These are phyloP conservation scores for Fomitopsis pinicola DNA, from an alignment of 1,284 basidiomycete species.

Conservation along the genomic window DNA sequence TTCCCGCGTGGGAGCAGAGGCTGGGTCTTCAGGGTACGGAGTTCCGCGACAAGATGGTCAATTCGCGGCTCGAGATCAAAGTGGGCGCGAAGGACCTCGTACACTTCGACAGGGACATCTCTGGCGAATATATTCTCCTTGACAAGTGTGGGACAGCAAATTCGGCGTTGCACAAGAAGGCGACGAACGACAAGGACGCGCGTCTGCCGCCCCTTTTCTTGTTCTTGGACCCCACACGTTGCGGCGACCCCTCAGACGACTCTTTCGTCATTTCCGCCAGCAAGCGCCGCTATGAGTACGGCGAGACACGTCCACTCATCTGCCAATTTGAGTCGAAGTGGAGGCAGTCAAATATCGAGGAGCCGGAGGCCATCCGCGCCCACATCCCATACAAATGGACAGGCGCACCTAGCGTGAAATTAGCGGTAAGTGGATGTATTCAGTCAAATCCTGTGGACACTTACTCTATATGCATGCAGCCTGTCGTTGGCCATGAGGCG, in stretches of 20 bases:
- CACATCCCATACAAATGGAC: slow-evolving; percentile 67
- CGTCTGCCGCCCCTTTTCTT: slow-evolving; percentile 69
- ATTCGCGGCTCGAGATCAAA: slow-evolving; percentile 62
- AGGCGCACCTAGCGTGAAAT: slow-evolving; percentile 34
- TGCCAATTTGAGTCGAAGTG: slow-evolving; percentile 70
- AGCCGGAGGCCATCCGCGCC: slow-evolving; percentile 48
- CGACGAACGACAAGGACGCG: slow-evolving; percentile 35
- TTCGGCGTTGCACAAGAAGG: slow-evolving; percentile 76
- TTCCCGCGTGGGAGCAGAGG: slow-evolving; percentile 82
- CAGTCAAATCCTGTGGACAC: neutral
- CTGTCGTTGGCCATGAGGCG: slow-evolving; percentile 53
- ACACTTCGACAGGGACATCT: slow-evolving; percentile 76
- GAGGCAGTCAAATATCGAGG: slow-evolving; percentile 61
- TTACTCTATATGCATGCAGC: slow-evolving; percentile 33
- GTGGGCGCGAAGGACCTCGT: slow-evolving; percentile 46
- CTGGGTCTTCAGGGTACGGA: slow-evolving; percentile 73
- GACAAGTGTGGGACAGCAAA: slow-evolving; percentile 90
- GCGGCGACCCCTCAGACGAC: slow-evolving; percentile 68
- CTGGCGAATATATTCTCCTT: slow-evolving; percentile 75
- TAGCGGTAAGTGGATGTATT: slow-evolving; percentile 43
- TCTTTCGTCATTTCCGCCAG: slow-evolving; percentile 81
- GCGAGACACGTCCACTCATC: slow-evolving; percentile 73
- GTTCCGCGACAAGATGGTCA: slow-evolving; percentile 64
- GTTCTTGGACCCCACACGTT: slow-evolving; percentile 82
- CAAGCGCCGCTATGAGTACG: slow-evolving; percentile 75